Conservation (phyloP, 306 rosid genomes). For the Gleditsia sinensis region DNA sequence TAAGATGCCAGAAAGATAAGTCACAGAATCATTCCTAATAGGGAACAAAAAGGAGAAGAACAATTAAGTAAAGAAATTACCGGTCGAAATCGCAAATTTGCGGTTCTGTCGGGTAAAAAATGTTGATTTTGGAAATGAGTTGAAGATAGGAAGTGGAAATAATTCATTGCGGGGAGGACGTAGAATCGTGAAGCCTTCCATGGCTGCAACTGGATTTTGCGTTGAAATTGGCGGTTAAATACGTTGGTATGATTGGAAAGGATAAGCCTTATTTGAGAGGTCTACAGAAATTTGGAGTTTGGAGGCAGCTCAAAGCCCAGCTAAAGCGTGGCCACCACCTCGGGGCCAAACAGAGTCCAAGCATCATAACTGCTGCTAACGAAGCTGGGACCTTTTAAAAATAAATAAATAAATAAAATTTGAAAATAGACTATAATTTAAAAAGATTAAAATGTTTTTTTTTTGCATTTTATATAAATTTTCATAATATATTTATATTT, state of each 20-base stretch:
- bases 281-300: not conserved
- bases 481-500: too few species aligned
- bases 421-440: too few species aligned
- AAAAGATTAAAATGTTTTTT: too few species aligned
- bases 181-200: slow-evolving; percentile 14
- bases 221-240: slow-evolving; percentile 1
- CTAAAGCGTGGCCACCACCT: not conserved
- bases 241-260: not conserved
- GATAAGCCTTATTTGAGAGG: too few species aligned
- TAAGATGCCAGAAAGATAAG: not conserved
- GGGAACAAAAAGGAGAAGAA: not conserved
- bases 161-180: not conserved
- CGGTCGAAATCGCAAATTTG: not conserved
- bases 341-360: too few species aligned
- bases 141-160: not conserved
- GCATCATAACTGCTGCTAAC: too few species aligned
- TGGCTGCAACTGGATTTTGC: slow-evolving; percentile 8
- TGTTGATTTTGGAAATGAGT: slow-evolving; percentile 4
- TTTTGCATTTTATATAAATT: too few species aligned
- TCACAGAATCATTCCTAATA: not conserved
- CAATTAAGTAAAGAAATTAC: not conserved
- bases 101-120: not conserved
- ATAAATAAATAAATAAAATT: too few species aligned
- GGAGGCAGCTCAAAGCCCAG: not conserved
- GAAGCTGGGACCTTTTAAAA: too few species aligned